Evolutionary conservation across 2,329 filamentous ascomycete genomes (phyloP).

Genomic region (Cercospora zeae-maydis): DNA sequence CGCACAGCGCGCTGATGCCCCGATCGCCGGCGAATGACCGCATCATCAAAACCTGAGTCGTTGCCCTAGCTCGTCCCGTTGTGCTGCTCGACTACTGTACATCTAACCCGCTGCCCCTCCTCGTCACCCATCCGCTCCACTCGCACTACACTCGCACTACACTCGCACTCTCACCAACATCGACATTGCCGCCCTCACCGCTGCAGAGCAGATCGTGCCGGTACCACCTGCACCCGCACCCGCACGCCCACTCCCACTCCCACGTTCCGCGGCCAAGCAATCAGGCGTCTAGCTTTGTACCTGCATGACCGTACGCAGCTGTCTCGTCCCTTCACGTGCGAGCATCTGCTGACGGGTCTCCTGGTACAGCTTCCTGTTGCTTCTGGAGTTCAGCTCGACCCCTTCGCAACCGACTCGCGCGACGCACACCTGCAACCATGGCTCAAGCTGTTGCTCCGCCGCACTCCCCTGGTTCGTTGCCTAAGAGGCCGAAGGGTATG

Average conservation of each 20-base stretch:
- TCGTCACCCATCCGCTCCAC: neutral
- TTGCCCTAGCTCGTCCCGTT: neutral
- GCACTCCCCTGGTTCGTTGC: constrained; percentile 31
- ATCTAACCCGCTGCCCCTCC: neutral
- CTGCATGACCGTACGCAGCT: neutral
- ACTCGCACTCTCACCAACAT: neutral
- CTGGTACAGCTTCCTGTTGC: neutral
- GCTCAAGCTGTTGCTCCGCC: constrained; percentile 29
- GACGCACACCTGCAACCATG: constrained; percentile 24
- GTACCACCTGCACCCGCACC: neutral
- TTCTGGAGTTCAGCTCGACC: neutral
- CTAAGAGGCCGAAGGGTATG: constrained; percentile 46
- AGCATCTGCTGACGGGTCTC: neutral
- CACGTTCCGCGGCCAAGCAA: neutral
- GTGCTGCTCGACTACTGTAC: neutral
- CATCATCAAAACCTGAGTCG: neutral
- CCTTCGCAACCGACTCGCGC: neutral
- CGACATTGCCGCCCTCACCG: neutral
- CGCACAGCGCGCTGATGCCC: neutral
- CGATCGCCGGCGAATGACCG: neutral
- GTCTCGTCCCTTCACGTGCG: constrained; percentile 6
- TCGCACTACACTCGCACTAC: neutral
- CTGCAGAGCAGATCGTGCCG: neutral
- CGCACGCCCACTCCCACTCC: neutral
- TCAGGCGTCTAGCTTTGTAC: constrained; percentile 4